Evolutionary conservation across 1,284 basidiomycete species (phyloP).

Genomic region (Phlebopus sp.): DNA sequence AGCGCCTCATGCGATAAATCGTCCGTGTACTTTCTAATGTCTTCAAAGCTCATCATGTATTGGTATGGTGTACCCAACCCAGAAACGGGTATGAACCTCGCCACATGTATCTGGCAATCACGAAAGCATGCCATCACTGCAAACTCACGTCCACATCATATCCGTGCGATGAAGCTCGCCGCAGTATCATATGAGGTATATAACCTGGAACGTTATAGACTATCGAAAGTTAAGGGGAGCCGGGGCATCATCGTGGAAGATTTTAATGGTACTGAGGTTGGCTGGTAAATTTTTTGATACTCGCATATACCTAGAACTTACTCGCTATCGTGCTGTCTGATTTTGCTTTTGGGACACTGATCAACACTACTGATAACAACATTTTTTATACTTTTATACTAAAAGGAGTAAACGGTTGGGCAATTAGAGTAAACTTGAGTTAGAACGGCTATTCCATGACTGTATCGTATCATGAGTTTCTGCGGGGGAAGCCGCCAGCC

Average conservation of each 20-base stretch:
- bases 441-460: conserved; percentile 43
- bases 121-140: conserved; percentile 79
- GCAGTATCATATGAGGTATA: conserved; percentile 78
- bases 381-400: not conserved
- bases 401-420: not conserved
- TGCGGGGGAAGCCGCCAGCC: conserved; percentile 31
- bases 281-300: conserved; percentile 47
- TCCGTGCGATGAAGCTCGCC: conserved; percentile 79
- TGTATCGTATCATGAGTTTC: conserved; percentile 47
- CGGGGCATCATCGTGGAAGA: conserved; percentile 52
- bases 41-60: conserved; percentile 68
- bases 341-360: not conserved
- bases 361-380: not conserved
- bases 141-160: conserved; percentile 76
- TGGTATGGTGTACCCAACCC: conserved; percentile 89
- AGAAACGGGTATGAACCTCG: conserved; percentile 77
- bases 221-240: conserved; percentile 64
- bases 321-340: not conserved
- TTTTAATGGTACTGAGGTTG: conserved; percentile 67
- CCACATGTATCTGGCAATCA: conserved; percentile 95
- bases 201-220: conserved; percentile 69
- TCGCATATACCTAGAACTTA: not conserved
- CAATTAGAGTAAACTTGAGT: not conserved
- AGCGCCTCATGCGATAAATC: conserved; percentile 18
- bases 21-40: conserved; percentile 8